A percentile compares a stretch with the other conserved stretches of the same genome.
These are phyloP conservation scores for Brassica napus DNA, from an alignment of 345 rosid species.

Conservation along the genomic window Da-Ae NC_063440.1:2145001-2145500, in stretches of 20 bases:
- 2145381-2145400: conserved; percentile 81
- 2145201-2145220: conserved; percentile 83
- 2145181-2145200: conserved; percentile 72
- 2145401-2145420: conserved; percentile 86
- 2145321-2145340: conserved; percentile 45
- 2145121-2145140: conserved; percentile 71
- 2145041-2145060: conserved; percentile 32
- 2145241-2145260: background rate
- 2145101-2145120: conserved; percentile 67
- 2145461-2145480: background rate
- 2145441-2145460: conserved; percentile 55
- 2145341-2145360: conserved; percentile 5
- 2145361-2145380: conserved; percentile 81
- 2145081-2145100: conserved; percentile 77
- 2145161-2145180: conserved; percentile 81
- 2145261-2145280: background rate
- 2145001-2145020: conserved; percentile 36
- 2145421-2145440: conserved; percentile 95
- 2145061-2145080: conserved; percentile 63
- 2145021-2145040: conserved; percentile 28
- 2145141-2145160: conserved; percentile 94
- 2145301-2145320: conserved; percentile 34
- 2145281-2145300: background rate
- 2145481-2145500: background rate
- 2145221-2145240: conserved; percentile 59